Evolutionary conservation across 257 asterid species (phyloP), one percentile per base, ranked within the genome.

Genomic region (Nicotiana tabacum): DNA sequence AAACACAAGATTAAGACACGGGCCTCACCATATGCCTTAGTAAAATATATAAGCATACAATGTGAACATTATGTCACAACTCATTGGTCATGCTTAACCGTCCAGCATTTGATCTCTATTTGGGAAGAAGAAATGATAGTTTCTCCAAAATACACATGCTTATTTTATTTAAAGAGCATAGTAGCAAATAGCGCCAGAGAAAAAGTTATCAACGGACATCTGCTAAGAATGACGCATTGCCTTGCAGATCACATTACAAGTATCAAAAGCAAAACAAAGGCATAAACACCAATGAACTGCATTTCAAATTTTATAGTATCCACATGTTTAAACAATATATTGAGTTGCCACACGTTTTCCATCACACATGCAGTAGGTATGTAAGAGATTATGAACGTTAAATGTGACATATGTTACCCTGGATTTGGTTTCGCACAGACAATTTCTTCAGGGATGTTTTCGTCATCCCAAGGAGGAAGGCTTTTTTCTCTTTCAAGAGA

Each of bases 381-480:
- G 29, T 76, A 76, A 76, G 64, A 15, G 8, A 7, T 27, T 27
- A 15, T 24, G 24, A 46, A 72, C 24, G 78, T 65, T 39, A 82
- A 55, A 69, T 35, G 77, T 72, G 66, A 77, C 66, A 80, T 62
- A 83, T 56, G 78, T 83, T 93, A 93, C 99, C 98, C 98, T 60
- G 97, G 98, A 89, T 62, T 89, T 83, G 99, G 97, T 90, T 87
- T 90, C 81, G 81, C 62, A 82, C 85, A 88, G 81, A 95, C 89
- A 82, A 93, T 92, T 85, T 95, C 97, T 89, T 95, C 97, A 12
- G 99, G 99, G 67, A 95, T 94, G 82, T 80, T 86, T 80, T 95
- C 98, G 61, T 95, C 98, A 77, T 91, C 94, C 99, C 99, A 95
- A 30, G 91, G 95, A 77, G 89, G 87, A 87, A 95, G 90, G 82